Percentiles rank a stretch among this genome's conserved stretches.
Evolutionary conservation across 345 rosid genomes (phyloP).

Genomic region (Microthlaspi erraticum): DNA sequence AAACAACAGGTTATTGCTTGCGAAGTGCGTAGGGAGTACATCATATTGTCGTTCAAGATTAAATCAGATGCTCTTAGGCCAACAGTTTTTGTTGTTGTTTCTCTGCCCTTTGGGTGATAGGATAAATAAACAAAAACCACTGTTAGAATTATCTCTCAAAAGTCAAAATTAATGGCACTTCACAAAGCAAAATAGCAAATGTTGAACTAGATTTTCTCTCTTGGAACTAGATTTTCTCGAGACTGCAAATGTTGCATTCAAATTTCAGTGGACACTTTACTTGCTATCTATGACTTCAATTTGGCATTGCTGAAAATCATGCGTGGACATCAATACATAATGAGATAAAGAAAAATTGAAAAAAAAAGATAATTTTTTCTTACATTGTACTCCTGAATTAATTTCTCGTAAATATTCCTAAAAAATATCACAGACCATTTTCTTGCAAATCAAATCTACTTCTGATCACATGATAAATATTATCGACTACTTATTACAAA

Average conservation of each 20-base stretch:
- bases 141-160: not conserved
- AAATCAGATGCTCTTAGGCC: conserved; percentile 7
- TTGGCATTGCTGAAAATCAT: conserved; percentile 9
- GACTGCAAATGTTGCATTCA: conserved; percentile 16
- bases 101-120: conserved; percentile 12
- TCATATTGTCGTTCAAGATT: conserved; percentile 5
- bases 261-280: not conserved
- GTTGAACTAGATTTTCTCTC: conserved; percentile 17
- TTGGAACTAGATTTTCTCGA: conserved; percentile 21
- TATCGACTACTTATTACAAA: no score
- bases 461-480: no score
- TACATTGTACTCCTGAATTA: no score
- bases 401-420: no score
- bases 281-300: not conserved
- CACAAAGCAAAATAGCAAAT: no score
- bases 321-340: not conserved
- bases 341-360: not conserved
- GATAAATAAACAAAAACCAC: not conserved
- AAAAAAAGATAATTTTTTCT: no score
- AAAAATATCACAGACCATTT: not conserved
- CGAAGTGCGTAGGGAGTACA: no score
- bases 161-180: conserved; percentile 10
- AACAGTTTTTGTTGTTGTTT: conserved; percentile 12
- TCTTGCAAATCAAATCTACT: no score
- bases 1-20: conserved; percentile 32